Percentiles rank a stretch among this genome's conserved stretches.
phyloP scores from a whole-genome alignment of 805 yeast genomes.

The Kuraishia ogatae region DNA sequence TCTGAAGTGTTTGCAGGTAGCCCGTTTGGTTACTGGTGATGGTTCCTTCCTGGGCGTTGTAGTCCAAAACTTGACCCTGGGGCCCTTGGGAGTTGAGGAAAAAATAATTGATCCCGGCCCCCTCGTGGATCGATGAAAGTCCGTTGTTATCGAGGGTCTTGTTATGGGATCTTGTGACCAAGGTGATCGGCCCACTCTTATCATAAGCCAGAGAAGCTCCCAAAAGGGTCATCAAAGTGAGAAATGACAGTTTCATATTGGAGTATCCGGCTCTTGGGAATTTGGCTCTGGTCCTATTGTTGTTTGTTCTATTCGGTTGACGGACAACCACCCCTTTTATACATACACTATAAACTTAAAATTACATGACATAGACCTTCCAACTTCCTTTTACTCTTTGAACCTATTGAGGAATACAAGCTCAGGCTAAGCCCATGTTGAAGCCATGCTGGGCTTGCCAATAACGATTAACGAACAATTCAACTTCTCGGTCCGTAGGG shows the following conservation, averaged over 20 bases:
- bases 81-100: conserved; percentile 13
- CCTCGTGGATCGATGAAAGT: conserved; percentile 27
- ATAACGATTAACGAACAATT: too few species aligned
- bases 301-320: too few species aligned
- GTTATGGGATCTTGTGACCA: conserved; percentile 15
- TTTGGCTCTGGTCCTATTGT: too few species aligned
- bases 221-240: background rate
- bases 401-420: too few species aligned
- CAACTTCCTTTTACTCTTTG: too few species aligned
- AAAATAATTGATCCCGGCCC: conserved; percentile 35
- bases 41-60: background rate
- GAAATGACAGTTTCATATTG: background rate
- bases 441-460: too few species aligned
- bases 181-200: background rate
- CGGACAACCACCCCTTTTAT: too few species aligned
- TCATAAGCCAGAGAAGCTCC: background rate
- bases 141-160: conserved; percentile 20
- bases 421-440: too few species aligned
- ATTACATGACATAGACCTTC: too few species aligned
- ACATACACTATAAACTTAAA: too few species aligned
- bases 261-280: too few species aligned
- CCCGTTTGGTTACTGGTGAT: background rate
- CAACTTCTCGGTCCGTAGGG: too few species aligned
- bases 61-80: background rate
- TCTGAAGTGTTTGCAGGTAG: background rate